Percentiles rank a stretch among this genome's conserved stretches.
These are phyloP conservation scores for Diaporthe helianthi DNA, from an alignment of 2,329 filamentous ascomycete genomes.

Conservation along the genomic window DNA sequence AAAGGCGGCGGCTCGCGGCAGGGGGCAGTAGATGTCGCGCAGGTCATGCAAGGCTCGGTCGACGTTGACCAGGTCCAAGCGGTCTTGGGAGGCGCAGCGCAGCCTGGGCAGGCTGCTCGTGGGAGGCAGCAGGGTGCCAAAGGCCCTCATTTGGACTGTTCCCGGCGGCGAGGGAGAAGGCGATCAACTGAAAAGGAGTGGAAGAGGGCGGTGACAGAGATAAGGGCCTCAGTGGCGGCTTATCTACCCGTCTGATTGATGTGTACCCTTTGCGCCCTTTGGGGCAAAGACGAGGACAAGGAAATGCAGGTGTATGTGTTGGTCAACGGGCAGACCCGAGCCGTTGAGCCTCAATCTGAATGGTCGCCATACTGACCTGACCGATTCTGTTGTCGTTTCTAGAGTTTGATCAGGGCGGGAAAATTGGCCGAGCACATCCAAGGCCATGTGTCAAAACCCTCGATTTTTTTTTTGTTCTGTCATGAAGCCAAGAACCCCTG, in stretches of 20 bases:
- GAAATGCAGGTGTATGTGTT: not conserved
- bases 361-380: slow-evolving; percentile 5
- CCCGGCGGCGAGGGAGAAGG: not conserved
- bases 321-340: slow-evolving; percentile 3
- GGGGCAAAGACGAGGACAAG: not conserved
- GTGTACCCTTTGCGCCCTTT: not conserved
- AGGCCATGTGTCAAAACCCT: slow-evolving; percentile 14
- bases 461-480: slow-evolving; percentile 16
- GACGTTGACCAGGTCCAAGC: slow-evolving; percentile 26
- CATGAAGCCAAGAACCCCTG: slow-evolving; percentile 11
- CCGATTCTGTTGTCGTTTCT: not conserved
- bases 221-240: not conserved
- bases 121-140: slow-evolving; percentile 13
- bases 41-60: slow-evolving; percentile 30
- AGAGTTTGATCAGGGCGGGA: not conserved
- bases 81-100: slow-evolving; percentile 22
- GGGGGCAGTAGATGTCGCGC: slow-evolving; percentile 33
- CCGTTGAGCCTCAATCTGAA: not conserved
- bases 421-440: not conserved
- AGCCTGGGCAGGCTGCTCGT: slow-evolving; percentile 33
- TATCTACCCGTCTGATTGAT: not conserved
- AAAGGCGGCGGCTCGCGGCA: slow-evolving; percentile 32
- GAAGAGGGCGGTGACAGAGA: not conserved
- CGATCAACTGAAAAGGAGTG: not conserved
- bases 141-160: slow-evolving; percentile 26